Percentiles rank a stretch among this genome's conserved stretches.
phyloP scores from a whole-genome alignment of 1,284 basidiomycete genomes.

The Pholiota adiposa region DNA sequence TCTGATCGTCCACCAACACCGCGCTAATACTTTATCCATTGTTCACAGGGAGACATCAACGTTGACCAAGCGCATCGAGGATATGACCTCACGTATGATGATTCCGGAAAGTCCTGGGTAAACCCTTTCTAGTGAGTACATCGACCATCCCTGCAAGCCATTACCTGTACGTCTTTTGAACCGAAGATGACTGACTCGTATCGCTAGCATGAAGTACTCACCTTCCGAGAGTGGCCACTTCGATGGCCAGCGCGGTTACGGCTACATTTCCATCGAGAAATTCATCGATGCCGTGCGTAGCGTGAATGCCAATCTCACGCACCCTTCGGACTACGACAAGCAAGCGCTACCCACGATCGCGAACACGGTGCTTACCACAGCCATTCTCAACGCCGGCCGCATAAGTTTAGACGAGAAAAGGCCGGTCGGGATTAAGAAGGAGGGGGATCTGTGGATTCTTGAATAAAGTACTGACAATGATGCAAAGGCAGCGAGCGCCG shows the following conservation, averaged over 20 bases:
- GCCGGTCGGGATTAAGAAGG: constrained; percentile 76
- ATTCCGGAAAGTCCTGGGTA: constrained; percentile 80
- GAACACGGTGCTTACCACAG: constrained; percentile 89
- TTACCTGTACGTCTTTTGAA: background rate
- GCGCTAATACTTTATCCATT: background rate
- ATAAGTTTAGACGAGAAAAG: constrained; percentile 88
- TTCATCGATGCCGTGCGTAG: constrained; percentile 82
- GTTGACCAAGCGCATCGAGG: constrained; percentile 94
- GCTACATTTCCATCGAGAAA: constrained; percentile 90
- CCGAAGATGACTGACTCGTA: background rate
- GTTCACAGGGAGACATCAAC: constrained; percentile 78
- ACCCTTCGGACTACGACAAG: constrained; percentile 75
- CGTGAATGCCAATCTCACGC: constrained; percentile 73
- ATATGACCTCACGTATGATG: constrained; percentile 86
- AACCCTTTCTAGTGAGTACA: constrained; percentile 87
- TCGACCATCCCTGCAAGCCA: background rate
- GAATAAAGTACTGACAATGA: constrained; percentile 45
- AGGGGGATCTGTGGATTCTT: constrained; percentile 69
- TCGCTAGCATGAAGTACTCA: constrained; percentile 85
- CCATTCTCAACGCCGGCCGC: constrained; percentile 89
- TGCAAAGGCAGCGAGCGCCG: background rate
- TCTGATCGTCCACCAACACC: background rate
- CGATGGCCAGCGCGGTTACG: constrained; percentile 92
- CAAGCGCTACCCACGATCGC: constrained; percentile 87
- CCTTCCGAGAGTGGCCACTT: constrained; percentile 91